Evolutionary conservation across 208 protist species (phyloP).

Genomic region (Pavlovales sp.): DNA sequence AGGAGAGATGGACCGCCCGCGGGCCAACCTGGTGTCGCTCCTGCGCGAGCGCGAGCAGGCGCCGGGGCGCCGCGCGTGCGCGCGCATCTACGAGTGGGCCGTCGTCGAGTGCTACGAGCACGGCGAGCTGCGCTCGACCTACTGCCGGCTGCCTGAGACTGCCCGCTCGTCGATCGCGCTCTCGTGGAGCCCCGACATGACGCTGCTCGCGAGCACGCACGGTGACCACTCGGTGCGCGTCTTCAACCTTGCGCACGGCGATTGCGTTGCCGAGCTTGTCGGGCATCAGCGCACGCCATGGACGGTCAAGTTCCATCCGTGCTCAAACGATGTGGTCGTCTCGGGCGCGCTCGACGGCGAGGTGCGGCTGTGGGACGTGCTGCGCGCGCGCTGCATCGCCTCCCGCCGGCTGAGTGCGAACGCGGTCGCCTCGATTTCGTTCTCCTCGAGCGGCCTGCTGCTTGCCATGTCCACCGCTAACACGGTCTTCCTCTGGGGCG

Average conservation of each 20-base stretch:
- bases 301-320: constrained; percentile 40
- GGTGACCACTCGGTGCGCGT: constrained; percentile 19
- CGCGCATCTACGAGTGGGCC: neutral
- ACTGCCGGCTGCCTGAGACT: neutral
- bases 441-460: neutral
- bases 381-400: neutral
- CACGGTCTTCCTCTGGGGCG: neutral
- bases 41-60: neutral
- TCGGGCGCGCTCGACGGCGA: constrained; percentile 16
- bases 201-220: constrained; percentile 20
- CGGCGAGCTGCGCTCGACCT: neutral
- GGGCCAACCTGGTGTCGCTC: too few relatives aligned
- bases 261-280: neutral
- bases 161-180: constrained; percentile 25
- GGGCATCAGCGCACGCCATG: constrained; percentile 26
- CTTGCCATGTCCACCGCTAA: neutral
- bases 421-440: constrained; percentile 3
- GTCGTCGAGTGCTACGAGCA: neutral
- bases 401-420: neutral
- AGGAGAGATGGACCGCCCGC: too few relatives aligned
- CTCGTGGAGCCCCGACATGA: neutral
- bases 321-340: neutral
- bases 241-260: neutral
- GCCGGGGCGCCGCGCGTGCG: too few relatives aligned
- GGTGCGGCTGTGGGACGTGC: constrained; percentile 13